These are phyloP conservation scores for Fusarium sp. DNA, from an alignment of 2,329 filamentous ascomycete species.

Conservation along the genomic window DNA sequence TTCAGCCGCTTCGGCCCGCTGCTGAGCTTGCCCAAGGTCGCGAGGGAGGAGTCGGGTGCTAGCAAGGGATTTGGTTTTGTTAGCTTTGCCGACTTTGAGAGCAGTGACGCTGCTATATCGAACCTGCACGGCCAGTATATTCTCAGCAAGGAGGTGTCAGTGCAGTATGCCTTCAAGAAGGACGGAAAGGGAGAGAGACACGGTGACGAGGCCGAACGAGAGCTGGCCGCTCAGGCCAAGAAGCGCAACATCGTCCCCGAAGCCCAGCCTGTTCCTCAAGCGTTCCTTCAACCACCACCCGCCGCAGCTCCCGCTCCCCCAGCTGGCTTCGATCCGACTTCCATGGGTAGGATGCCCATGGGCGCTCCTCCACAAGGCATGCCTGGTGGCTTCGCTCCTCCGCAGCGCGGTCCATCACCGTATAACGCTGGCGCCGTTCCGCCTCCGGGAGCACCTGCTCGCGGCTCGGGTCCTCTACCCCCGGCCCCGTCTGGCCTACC, in stretches of 20 bases:
- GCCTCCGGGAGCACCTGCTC: slow-evolving; percentile 44
- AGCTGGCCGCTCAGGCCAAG: slow-evolving; percentile 91
- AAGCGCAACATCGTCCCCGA: slow-evolving; percentile 92
- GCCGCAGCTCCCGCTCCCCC: slow-evolving; percentile 42
- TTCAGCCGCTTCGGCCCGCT: slow-evolving; percentile 93
- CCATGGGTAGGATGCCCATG: slow-evolving; percentile 46
- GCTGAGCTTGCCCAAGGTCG: slow-evolving; percentile 87
- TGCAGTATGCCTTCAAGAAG: slow-evolving; percentile 99
- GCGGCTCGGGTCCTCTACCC: slow-evolving; percentile 55
- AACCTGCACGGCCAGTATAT: slow-evolving; percentile 98
- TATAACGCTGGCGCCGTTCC: slow-evolving; percentile 46
- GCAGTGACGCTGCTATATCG: slow-evolving; percentile 88
- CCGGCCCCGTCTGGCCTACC: slow-evolving; percentile 64
- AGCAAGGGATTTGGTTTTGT: slow-evolving; percentile 98
- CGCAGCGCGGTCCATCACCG: slow-evolving; percentile 49
- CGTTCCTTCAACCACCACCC: slow-evolving; percentile 66
- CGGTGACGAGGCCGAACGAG: slow-evolving; percentile 92
- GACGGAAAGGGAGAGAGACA: slow-evolving; percentile 97
- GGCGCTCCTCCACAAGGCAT: slow-evolving; percentile 50
- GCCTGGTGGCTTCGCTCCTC: slow-evolving; percentile 54
- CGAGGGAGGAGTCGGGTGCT: slow-evolving; percentile 86
- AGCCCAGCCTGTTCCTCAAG: slow-evolving; percentile 79
- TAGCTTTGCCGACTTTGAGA: slow-evolving; percentile 92
- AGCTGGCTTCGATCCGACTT: slow-evolving; percentile 52
- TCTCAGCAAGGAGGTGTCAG: slow-evolving; percentile 95